Base-by-base conservation (phyloP, 345 rosid genomes). In the Lumnitzera racemosa region DNA sequence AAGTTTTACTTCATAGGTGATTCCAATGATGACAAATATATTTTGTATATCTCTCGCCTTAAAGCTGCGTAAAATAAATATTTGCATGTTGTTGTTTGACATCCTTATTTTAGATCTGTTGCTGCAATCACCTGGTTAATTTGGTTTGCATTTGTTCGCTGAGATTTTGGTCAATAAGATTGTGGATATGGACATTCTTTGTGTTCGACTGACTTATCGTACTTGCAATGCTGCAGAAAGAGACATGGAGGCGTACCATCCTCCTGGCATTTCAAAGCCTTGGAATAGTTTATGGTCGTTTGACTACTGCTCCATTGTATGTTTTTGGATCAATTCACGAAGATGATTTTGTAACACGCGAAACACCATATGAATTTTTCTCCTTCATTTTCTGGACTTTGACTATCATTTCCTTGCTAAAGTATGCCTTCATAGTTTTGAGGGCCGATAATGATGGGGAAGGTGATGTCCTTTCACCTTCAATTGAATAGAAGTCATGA, bases 321-420 rank as follows among this genome's bases (percentile, higher is more conserved):
- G 88, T 82, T 41, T 85, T 74, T 61, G 75, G 76, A 15, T 72
- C 81, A 5, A 73, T 82, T 55, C 54, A 54, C 8, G 13, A n/a
- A 8, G 23, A 72, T 2, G 72, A 72, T 49, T 74, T 82, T 57
- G 57, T 61, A 66, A 69, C 86, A 47, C 64, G 62, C 11, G 76
- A 76, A 57, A 61, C 62, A 29, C 78, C 63, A 14, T 78, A 70
- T n/a, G 84, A 73, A 66, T 69, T 68, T 58, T 77, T 82, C 73
- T 85, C 88, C 25, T 80, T 85, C 56, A 71, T 82, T 59, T 82
- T 85, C 65, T 85, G 88, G 88, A 80, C 91, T 24, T 59, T 82
- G 59, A 80, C 87, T 25, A 43, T 76, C 51, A 65, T 80, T 64
- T 74, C 87, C 25, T 46, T 85, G 43, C 57, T 82, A 41, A 82